These are phyloP conservation scores for Saccharomyces hybrid DNA, from an alignment of 1,139 yeast species.

Conservation along the genomic window DNA sequence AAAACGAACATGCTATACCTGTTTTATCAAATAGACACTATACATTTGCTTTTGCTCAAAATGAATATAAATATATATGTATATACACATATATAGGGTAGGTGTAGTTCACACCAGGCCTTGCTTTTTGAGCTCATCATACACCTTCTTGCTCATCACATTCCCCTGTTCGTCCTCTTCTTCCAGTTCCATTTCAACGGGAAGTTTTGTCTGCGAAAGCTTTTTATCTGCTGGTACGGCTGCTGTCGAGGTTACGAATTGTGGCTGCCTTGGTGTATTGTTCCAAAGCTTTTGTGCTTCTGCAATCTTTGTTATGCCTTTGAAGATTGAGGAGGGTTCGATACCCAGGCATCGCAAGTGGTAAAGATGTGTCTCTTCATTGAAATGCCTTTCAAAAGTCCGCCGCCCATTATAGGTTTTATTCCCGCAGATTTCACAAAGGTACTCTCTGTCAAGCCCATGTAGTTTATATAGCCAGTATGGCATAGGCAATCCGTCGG, in stretches of 20 bases:
- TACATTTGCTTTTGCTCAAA: background rate
- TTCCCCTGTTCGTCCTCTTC: conserved; percentile 91
- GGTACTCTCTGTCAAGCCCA: conserved; percentile 66
- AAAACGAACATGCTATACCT: background rate
- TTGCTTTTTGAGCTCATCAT: conserved; percentile 75
- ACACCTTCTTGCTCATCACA: conserved; percentile 78
- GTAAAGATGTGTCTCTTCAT: conserved; percentile 56
- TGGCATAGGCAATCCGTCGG: conserved; percentile 90
- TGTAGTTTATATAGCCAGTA: conserved; percentile 86
- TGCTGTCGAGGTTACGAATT: background rate
- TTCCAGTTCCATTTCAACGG: conserved; percentile 51
- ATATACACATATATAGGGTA: background rate
- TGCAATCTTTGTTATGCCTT: conserved; percentile 55
- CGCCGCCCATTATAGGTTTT: conserved; percentile 64
- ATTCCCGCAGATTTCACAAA: conserved; percentile 87
- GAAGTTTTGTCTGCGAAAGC: background rate
- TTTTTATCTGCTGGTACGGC: background rate
- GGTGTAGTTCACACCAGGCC: conserved; percentile 45
- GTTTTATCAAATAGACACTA: background rate
- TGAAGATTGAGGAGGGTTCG: conserved; percentile 44
- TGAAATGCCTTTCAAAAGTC: conserved; percentile 67
- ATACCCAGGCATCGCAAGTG: conserved; percentile 77
- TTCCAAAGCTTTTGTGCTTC: conserved; percentile 63
- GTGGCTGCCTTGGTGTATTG: conserved; percentile 28
- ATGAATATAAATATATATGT: background rate